Percentiles rank a stretch among this genome's conserved stretches.
Evolutionary conservation across 2,329 filamentous ascomycete genomes (phyloP).

Genomic region (Colletotrichum sp.): DNA sequence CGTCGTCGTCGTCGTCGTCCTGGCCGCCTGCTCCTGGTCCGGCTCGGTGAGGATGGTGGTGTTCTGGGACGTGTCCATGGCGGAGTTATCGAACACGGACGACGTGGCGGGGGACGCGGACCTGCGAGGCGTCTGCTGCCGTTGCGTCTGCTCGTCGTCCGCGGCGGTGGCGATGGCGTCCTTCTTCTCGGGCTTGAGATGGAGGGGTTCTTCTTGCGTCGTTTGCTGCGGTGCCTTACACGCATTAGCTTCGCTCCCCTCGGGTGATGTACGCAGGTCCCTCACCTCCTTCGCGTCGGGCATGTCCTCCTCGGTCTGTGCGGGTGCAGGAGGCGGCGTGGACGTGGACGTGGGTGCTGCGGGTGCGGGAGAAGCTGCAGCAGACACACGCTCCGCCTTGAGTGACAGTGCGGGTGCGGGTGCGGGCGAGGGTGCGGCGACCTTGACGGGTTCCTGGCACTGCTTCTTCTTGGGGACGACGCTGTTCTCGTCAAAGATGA

Average conservation of each 20-base stretch:
- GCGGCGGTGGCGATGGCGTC: not conserved
- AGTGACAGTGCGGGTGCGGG: not conserved
- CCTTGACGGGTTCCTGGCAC: constrained; percentile 21
- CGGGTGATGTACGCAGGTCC: not conserved
- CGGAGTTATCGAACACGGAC: constrained; percentile 56
- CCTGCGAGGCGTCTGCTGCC: not conserved
- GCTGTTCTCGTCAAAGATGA: constrained; percentile 18
- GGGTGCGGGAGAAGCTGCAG: not conserved
- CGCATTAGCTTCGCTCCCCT: not conserved
- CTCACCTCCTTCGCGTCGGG: constrained; percentile 1
- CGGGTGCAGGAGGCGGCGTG: not conserved
- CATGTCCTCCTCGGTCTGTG: not conserved
- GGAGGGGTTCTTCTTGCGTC: not conserved
- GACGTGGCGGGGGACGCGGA: constrained; percentile 42
- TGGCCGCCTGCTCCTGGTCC: constrained; percentile 33
- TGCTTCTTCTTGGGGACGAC: constrained; percentile 23
- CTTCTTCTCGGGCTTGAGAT: not conserved
- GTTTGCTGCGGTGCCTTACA: not conserved
- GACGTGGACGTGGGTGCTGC: not conserved
- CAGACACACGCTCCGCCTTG: not conserved
- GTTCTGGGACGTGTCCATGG: constrained; percentile 51
- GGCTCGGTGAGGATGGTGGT: constrained; percentile 56
- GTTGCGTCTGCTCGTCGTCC: not conserved
- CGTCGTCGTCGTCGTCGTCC: not conserved
- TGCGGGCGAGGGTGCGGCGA: not conserved